Evolutionary conservation across 257 asterid species (phyloP).

Genomic region (Jacaranda mimosifolia): DNA sequence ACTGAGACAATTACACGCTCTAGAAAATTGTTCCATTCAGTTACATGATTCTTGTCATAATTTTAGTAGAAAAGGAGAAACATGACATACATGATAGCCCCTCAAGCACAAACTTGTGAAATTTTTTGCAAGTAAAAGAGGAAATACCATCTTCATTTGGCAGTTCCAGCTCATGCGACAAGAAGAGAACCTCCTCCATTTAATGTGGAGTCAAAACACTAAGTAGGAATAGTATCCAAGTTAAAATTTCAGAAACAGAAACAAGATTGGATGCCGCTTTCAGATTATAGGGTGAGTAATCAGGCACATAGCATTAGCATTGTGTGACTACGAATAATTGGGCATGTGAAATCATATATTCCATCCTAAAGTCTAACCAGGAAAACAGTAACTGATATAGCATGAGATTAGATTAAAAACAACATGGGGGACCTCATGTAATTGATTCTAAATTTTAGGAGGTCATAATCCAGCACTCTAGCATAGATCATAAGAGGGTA

Average conservation of each 20-base stretch:
- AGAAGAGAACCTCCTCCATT: conserved; percentile 91
- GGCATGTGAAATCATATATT: not conserved
- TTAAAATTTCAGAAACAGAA: not conserved
- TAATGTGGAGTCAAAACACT: conserved; percentile 93
- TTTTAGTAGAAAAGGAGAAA: conserved; percentile 34
- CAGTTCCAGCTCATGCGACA: conserved; percentile 79
- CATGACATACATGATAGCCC: conserved; percentile 46
- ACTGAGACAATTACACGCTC: conserved; percentile 69
- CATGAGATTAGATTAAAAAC: too few relatives aligned
- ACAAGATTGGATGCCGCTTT: conserved; percentile 2
- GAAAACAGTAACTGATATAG: too few relatives aligned
- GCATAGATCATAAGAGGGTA: too few relatives aligned
- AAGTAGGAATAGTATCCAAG: conserved; percentile 26
- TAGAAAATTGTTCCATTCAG: conserved; percentile 91
- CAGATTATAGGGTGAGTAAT: not conserved
- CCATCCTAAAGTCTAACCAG: too few relatives aligned
- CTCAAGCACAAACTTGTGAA: conserved; percentile 73
- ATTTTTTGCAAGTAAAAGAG: conserved; percentile 89
- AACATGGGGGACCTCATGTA: too few relatives aligned
- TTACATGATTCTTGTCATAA: conserved; percentile 47
- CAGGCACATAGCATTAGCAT: not conserved
- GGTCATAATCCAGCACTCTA: too few relatives aligned
- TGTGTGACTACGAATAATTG: conserved; percentile 6
- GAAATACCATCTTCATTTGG: conserved; percentile 96
- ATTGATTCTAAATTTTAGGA: too few relatives aligned